These are phyloP conservation scores for Alternaria sp. DNA, from an alignment of 2,329 filamentous ascomycete genomes.

Conservation along the genomic window DNA sequence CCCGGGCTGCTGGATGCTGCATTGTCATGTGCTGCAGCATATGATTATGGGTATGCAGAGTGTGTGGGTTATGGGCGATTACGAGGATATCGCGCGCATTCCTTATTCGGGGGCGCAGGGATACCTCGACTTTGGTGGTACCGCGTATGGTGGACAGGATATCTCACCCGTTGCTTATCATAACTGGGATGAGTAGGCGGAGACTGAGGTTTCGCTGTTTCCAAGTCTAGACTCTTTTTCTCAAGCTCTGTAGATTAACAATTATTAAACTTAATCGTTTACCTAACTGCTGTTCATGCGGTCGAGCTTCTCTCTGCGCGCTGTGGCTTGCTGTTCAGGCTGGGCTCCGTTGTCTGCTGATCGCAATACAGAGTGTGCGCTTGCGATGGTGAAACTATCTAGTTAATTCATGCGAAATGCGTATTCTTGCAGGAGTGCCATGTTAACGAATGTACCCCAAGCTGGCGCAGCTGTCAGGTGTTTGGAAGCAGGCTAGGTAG, in stretches of 20 bases:
- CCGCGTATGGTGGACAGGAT: slow-evolving; percentile 47
- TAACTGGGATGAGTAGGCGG: slow-evolving; percentile 11
- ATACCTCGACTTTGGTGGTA: slow-evolving; percentile 54
- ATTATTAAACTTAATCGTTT: background rate
- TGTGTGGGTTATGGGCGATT: slow-evolving; percentile 56
- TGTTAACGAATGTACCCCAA: background rate
- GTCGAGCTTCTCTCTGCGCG: background rate
- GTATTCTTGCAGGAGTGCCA: background rate
- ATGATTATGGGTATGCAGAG: slow-evolving; percentile 63
- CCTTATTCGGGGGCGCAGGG: slow-evolving; percentile 48
- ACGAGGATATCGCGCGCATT: slow-evolving; percentile 45
- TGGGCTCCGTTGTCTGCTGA: background rate
- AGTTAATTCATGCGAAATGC: background rate
- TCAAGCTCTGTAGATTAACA: background rate
- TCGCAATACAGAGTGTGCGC: background rate
- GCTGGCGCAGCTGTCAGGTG: background rate
- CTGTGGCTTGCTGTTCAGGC: background rate
- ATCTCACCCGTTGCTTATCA: slow-evolving; percentile 16
- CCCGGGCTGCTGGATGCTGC: slow-evolving; percentile 67
- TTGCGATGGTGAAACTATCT: background rate
- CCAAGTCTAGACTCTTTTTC: background rate
- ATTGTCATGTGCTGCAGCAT: slow-evolving; percentile 66
- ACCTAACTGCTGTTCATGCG: background rate
- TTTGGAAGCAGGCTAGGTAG: background rate
- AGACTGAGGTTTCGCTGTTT: background rate